These are phyloP conservation scores for Dactylonectria macrodidyma DNA, from an alignment of 2,329 filamentous ascomycete species.

Conservation along the genomic window DNA sequence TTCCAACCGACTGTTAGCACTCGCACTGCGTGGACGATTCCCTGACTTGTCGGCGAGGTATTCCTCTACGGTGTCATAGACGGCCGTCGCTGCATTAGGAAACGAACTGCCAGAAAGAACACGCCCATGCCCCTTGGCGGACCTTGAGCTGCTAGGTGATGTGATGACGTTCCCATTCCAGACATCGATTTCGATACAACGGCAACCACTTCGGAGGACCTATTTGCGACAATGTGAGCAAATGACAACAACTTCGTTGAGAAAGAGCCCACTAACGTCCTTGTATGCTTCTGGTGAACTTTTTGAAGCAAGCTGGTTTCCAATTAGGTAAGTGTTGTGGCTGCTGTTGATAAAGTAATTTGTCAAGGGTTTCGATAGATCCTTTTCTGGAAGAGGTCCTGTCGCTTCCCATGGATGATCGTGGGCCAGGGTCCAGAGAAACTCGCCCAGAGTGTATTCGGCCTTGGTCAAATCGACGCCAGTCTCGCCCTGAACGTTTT, in stretches of 20 bases:
- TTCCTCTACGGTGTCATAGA: constrained; percentile 55
- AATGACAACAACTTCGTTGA: constrained; percentile 2
- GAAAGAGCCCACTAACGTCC: constrained; percentile 66
- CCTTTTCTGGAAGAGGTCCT: constrained; percentile 63
- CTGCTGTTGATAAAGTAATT: constrained; percentile 97
- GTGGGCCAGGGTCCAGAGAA: constrained; percentile 64
- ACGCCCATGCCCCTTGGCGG: constrained; percentile 62
- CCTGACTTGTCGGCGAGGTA: constrained; percentile 50
- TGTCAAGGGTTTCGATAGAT: constrained; percentile 78
- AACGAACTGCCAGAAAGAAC: constrained; percentile 63
- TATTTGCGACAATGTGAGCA: constrained; percentile 51
- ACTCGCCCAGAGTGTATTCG: constrained; percentile 63
- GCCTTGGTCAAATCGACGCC: constrained; percentile 55
- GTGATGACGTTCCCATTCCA: constrained; percentile 80
- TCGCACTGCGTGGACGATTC: constrained; percentile 58
- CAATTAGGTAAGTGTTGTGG: constrained; percentile 93
- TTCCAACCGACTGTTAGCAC: constrained; percentile 53
- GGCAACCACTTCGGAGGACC: constrained; percentile 83
- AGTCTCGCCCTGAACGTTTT: constrained; percentile 63
- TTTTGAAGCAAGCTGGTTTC: constrained; percentile 86
- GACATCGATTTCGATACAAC: constrained; percentile 95
- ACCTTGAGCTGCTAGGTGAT: constrained; percentile 54
- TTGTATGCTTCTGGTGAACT: constrained; percentile 85
- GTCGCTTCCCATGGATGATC: constrained; percentile 61
- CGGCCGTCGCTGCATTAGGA: constrained; percentile 60